Conservation (phyloP, 2,329 filamentous ascomycete species). For the Endoconidiophora laricicola region DNA sequence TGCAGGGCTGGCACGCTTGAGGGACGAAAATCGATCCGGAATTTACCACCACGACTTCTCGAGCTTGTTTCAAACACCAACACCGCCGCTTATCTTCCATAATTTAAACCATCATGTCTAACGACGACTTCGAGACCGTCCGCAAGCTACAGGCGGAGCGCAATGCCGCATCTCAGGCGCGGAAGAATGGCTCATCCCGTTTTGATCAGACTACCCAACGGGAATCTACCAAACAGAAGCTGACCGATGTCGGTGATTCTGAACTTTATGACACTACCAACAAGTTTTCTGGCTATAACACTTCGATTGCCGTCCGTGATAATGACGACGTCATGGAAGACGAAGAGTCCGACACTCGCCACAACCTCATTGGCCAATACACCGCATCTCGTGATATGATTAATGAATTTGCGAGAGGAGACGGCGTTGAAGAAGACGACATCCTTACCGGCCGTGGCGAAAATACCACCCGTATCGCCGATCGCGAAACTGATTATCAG, state of each 20-base stretch:
- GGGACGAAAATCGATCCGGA: constrained; percentile 12
- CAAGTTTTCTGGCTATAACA: constrained; percentile 80
- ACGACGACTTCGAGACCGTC: constrained; percentile 76
- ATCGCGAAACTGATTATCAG: constrained; percentile 94
- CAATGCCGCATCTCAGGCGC: constrained; percentile 60
- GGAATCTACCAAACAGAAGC: constrained; percentile 72
- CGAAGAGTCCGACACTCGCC: constrained; percentile 54
- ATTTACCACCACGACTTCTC: not conserved
- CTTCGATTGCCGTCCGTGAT: constrained; percentile 65
- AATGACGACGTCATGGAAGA: constrained; percentile 68
- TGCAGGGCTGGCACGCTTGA: constrained; percentile 13
- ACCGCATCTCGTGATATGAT: constrained; percentile 85
- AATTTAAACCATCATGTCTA: constrained; percentile 37
- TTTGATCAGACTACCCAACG: constrained; percentile 68
- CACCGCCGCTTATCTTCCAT: not conserved
- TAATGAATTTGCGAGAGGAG: constrained; percentile 77
- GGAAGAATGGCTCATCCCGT: constrained; percentile 59
- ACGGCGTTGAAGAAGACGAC: constrained; percentile 82
- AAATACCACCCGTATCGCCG: constrained; percentile 76
- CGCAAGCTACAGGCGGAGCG: constrained; percentile 84
- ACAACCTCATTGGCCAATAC: constrained; percentile 82
- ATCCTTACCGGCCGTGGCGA: constrained; percentile 67
- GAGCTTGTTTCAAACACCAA: not conserved
- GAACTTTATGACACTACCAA: constrained; percentile 70
- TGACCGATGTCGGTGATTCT: constrained; percentile 79